Percentiles rank a stretch among this genome's conserved stretches.
Evolutionary conservation across 2,329 filamentous ascomycete genomes (phyloP).

Genomic region (Herpotrichia juniperi): DNA sequence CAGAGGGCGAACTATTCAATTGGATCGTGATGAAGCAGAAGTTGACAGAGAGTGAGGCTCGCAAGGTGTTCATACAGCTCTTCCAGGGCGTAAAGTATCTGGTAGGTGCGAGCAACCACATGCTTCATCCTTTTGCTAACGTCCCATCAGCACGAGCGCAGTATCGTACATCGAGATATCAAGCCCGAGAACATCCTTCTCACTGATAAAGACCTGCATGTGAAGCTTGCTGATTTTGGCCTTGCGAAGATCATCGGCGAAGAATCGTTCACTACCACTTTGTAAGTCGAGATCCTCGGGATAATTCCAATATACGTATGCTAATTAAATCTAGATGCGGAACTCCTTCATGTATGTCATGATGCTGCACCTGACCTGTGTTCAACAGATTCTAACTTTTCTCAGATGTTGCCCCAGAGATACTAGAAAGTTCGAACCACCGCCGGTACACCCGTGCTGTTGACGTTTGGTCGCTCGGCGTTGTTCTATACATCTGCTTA

Average conservation of each 20-base stretch:
- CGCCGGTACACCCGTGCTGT: slow-evolving; percentile 94
- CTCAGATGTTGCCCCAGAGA: slow-evolving; percentile 88
- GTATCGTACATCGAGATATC: slow-evolving; percentile 96
- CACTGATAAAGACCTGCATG: slow-evolving; percentile 79
- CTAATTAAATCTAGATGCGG: slow-evolving; percentile 64
- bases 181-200: slow-evolving; percentile 97
- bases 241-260: slow-evolving; percentile 98
- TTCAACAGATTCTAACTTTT: slow-evolving; percentile 23
- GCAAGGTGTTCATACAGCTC: slow-evolving; percentile 87
- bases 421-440: slow-evolving; percentile 79
- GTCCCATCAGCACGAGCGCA: slow-evolving; percentile 81
- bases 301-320: neutral
- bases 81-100: slow-evolving; percentile 95
- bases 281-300: slow-evolving; percentile 55
- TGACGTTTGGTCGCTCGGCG: slow-evolving; percentile 96
- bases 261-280: slow-evolving; percentile 94
- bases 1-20: slow-evolving; percentile 96
- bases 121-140: slow-evolving; percentile 8
- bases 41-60: slow-evolving; percentile 79
- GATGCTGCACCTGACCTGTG: neutral
- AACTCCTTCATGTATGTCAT: slow-evolving; percentile 76
- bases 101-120: slow-evolving; percentile 59
- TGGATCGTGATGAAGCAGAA: slow-evolving; percentile 91
- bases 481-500: slow-evolving; percentile 95
- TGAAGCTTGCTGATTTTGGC: slow-evolving; percentile 96